Evolutionary conservation across 495 filamentous ascomycete species (phyloP), one percentile per base, ranked within the genome.

Genomic region (Tirmania nivea): DNA sequence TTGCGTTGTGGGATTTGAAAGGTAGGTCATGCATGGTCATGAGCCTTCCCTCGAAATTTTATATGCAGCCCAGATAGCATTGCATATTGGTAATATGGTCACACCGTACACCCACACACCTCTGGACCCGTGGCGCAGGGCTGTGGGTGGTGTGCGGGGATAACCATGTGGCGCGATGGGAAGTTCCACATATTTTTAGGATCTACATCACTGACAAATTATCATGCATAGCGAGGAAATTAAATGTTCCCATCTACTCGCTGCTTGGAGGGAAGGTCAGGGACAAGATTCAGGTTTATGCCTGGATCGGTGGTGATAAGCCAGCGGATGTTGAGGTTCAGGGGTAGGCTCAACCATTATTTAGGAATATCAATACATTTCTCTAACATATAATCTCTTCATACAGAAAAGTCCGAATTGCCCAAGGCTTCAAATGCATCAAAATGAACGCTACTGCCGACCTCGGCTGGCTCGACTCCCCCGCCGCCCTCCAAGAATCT

Each of bases 401-500:
- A 31, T 31, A 57, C 54, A 70, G 72, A 11, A 73, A 78, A 59
- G 73, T 69, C 12, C 78, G 83, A 20, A 73, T 77, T 58, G 73
- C 68, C 31, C 83, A 87, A 65, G 83, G 83, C 5, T 83, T 86
- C 66, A 77, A 70, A 34, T 71, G 76, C 7, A 70, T 86, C 53
- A 87, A 86, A 63, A 88, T 88, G 83, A 88, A 88, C 60, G 83
- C 76, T 14, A 86, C 82, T 4, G 82, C 79, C 62, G 83, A 84
- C 58, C 66, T 86, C 25, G 80, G 79, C 55, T 88, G 83, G 83
- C 71, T 87, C 3, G 83, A 87, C 65, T 81, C 80, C 8, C 83
- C 83, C 8, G 63, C 68, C 10, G 73, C 70, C 1, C 68, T 88
- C 2, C 69, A 80, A n/a, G 68, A 73, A 19, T 77, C 73, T 57